Base-by-base conservation (phyloP, 345 rosid species). In the Dipteronia dyeriana region DNA sequence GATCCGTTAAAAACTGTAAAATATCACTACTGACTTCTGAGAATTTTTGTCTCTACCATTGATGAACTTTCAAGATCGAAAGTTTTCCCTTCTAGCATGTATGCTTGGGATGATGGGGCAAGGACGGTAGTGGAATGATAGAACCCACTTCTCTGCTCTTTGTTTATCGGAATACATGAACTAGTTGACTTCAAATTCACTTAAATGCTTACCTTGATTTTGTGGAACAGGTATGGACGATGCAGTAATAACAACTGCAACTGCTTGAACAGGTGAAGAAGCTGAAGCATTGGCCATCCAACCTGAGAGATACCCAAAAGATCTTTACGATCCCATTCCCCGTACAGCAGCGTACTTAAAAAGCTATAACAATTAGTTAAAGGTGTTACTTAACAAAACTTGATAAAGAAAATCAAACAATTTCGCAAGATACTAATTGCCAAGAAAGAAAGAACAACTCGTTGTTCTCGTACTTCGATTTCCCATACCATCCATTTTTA, bases 91-190 rank as follows among this genome's bases (percentile, higher is more conserved):
- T 26, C 26, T 94, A 98, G 99, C 97, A 92, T 13, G 98, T 92
- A 89, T 98, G 98, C 89, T 92, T 73, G 98, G 99, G 94, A 90
- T 81, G 99, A 78, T 75, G 91, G 82, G 99, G 99, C 57, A 96
- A 88, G 91, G 97, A 96, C 73, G 97, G 97, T 76, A 92, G 95
- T 66, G 99, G 98, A 76, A 91, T 96, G 97, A 84, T 80, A 67
- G 97, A 92, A 71, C 99, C 45, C 45, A 9, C 45, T 41, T 31
- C 38, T 31, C 45, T 41, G 2, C 9, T 41, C 38, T 41, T 41
- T 41, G 7, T 41, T 41, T 41, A 41, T 41, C 1, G 0, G 45
- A 41, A 41, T 9, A 9, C 45, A 41, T 41, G 45, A 6, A 41
- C 10, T 41, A 41, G 45, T 41, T 31, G 38, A 31, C 38, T 41